These are phyloP conservation scores for Colletotrichum sp. DNA, from an alignment of 2,329 filamentous ascomycete species.

Conservation along the genomic window DNA sequence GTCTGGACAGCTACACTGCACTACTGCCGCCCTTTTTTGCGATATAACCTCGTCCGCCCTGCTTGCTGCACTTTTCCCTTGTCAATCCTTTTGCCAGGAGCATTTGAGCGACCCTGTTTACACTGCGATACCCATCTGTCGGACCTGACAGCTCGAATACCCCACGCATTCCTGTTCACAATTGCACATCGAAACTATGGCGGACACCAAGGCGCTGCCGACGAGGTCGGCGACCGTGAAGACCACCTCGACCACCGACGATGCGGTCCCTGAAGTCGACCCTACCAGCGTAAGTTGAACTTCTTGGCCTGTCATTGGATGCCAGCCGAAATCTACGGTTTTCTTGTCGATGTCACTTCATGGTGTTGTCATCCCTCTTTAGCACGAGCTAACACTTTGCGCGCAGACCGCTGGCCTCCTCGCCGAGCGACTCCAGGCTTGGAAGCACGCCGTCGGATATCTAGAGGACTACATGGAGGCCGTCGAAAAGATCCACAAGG, in stretches of 20 bases:
- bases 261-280: slow-evolving; percentile 63
- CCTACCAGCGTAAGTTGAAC: slow-evolving; percentile 57
- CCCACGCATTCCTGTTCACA: background rate
- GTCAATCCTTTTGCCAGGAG: background rate
- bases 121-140: background rate
- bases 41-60: slow-evolving; percentile 5
- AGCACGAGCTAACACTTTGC: slow-evolving; percentile 1
- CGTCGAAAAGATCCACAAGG: slow-evolving; percentile 85
- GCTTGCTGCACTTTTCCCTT: background rate
- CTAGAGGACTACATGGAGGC: slow-evolving; percentile 88
- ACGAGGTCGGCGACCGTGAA: slow-evolving; percentile 50
- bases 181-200: slow-evolving; percentile 34
- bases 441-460: slow-evolving; percentile 93
- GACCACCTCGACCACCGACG: slow-evolving; percentile 44
- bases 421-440: slow-evolving; percentile 86
- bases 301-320: background rate
- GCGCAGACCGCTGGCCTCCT: slow-evolving; percentile 78
- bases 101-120: background rate
- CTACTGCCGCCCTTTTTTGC: background rate
- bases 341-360: background rate
- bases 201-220: slow-evolving; percentile 40
- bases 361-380: background rate
- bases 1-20: background rate
- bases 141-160: background rate
- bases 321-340: background rate